Evolutionary conservation across 2,329 filamentous ascomycete species (phyloP), one percentile per base, ranked within the genome.

Genomic region (Cladosporium colombiae): DNA sequence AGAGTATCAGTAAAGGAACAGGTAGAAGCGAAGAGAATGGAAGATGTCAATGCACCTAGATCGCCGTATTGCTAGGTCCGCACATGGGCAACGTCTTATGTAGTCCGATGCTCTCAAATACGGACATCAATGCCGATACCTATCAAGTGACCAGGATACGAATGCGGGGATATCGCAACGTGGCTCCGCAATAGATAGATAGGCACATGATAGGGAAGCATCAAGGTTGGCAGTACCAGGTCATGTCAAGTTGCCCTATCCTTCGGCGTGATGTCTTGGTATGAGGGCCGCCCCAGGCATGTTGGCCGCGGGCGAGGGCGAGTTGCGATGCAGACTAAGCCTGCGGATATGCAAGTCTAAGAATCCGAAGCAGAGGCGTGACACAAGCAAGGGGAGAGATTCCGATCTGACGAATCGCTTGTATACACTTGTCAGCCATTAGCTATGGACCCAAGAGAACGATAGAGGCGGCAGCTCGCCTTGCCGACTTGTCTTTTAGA

Each of bases 131-230:
- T 13, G 27, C 59, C 44, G 59, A 23, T 37, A 27, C 33, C 31
- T 52, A 62, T 62, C 44, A 35, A 14, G 27, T 62, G 29, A 29
- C 50, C 50, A 56, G 13, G 35, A 46, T 56, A 18, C 14, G 21
- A 5, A 46, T 46, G 61, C 61, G 61, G 61, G 61, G 61, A 56
- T 63, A 49, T 33, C 61, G 35, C 50, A 31, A 23, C 61, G 53
- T 25, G 50, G 49, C 61, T 55, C 61, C 61, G 25, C 61, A 63
- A 35, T n/a, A 16, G 11, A 11, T 27, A 56, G 61, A 63, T 63
- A 63, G 61, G 61, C 61, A 46, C n/a, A 25, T 23, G 61, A 63
- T 63, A 63, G 61, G 61, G 33, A 56, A 40, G 13, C 35, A 29
- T 56, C 33, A 11, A 25, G 31, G 49, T 18, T 53, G 60, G 46